Conservation (phyloP, 208 protist genomes). For the Leishmania amazonensis region DNA sequence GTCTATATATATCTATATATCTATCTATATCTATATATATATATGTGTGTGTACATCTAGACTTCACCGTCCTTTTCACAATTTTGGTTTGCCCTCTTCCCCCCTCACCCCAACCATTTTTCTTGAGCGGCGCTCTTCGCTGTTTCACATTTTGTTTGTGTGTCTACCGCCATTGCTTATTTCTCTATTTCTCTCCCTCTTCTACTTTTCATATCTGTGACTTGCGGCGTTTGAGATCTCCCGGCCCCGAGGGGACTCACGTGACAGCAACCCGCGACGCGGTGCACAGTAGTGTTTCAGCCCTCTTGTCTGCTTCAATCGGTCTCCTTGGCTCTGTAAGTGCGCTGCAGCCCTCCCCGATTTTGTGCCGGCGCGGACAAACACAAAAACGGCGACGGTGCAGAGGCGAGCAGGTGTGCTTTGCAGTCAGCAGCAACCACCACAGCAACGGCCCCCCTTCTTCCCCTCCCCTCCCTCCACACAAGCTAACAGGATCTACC, state of each 20-base stretch:
- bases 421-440: not conserved
- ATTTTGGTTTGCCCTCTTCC: too few relatives aligned
- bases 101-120: too few relatives aligned
- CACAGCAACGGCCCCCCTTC: not conserved
- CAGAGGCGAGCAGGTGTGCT: not conserved
- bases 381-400: not conserved
- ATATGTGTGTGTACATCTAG: too few relatives aligned
- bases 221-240: not conserved
- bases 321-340: not conserved
- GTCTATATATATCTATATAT: too few relatives aligned
- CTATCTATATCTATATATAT: too few relatives aligned
- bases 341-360: not conserved
- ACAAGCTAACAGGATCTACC: not conserved
- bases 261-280: too few relatives aligned
- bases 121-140: not conserved
- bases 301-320: not conserved
- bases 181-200: not conserved
- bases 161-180: not conserved
- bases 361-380: not conserved
- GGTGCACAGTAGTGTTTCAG: not conserved
- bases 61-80: too few relatives aligned
- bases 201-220: not conserved
- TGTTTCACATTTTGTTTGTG: not conserved
- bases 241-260: too few relatives aligned
- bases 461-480: not conserved